A percentile compares a stretch with the other conserved stretches of the same genome.
Evolutionary conservation across 2,329 filamentous ascomycete species (phyloP).

Genomic region (Verticillium nonalfalfae): DNA sequence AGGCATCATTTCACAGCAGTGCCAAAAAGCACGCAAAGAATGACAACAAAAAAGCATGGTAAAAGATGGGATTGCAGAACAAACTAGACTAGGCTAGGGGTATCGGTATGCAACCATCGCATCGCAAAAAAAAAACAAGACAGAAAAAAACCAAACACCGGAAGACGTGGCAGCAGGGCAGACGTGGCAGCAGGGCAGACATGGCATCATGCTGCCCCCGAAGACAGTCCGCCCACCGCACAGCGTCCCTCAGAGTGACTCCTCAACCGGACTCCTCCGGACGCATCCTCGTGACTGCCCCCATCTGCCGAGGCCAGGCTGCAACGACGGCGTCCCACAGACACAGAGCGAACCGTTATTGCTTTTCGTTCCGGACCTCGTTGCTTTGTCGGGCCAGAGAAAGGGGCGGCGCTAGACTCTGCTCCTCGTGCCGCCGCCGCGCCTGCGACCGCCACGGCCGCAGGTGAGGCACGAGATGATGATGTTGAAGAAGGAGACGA

Average conservation of each 20-base stretch:
- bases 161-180: neutral
- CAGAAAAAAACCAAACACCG: neutral
- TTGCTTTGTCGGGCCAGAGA: neutral
- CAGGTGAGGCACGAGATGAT: slow-evolving; percentile 61
- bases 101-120: neutral
- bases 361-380: neutral
- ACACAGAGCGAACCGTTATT: too few relatives aligned
- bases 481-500: slow-evolving; percentile 59
- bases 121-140: neutral
- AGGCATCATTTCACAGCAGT: too few relatives aligned
- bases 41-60: too few relatives aligned
- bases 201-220: too few relatives aligned
- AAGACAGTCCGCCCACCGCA: neutral
- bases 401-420: slow-evolving; percentile 18
- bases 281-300: too few relatives aligned
- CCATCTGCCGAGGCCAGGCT: neutral
- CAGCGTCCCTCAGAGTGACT: neutral
- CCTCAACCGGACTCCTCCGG: too few relatives aligned
- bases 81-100: neutral
- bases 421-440: slow-evolving; percentile 21
- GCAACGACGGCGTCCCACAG: too few relatives aligned
- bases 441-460: slow-evolving; percentile 31
- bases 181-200: too few relatives aligned
- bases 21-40: too few relatives aligned
- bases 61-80: neutral